These are phyloP conservation scores for Globisporangium abappressorium DNA, from an alignment of 352 stramenopile genomes.

Conservation along the genomic window DNA sequence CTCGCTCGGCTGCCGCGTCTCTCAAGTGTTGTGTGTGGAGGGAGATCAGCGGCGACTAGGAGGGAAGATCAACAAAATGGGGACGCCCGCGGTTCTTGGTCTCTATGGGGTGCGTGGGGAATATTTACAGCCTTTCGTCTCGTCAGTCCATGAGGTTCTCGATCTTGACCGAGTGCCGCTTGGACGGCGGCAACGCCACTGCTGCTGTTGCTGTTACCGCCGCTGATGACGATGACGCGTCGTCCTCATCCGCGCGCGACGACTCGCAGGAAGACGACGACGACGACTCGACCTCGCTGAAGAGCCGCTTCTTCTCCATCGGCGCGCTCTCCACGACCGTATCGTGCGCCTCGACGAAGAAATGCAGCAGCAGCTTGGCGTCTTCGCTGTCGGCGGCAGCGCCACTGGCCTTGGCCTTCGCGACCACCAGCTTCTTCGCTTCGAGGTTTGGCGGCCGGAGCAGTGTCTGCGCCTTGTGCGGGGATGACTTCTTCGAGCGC, in stretches of 20 bases:
- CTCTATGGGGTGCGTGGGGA: constrained; percentile 5
- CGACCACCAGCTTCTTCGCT: constrained; percentile 23
- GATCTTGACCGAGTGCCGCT: constrained; percentile 46
- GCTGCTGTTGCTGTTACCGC: neutral
- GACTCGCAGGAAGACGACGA: constrained; percentile 5
- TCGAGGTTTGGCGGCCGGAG: constrained; percentile 19
- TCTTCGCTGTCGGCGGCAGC: constrained; percentile 53
- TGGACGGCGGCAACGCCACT: constrained; percentile 23
- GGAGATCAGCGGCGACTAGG: neutral
- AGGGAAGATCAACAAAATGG: neutral
- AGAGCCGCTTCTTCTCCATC: constrained; percentile 51
- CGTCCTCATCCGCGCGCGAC: constrained; percentile 8
- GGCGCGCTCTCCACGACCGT: neutral
- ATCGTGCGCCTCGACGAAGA: constrained; percentile 57
- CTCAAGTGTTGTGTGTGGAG: neutral
- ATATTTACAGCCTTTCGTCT: neutral
- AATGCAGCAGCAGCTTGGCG: constrained; percentile 72
- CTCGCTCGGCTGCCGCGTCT: constrained; percentile 1
- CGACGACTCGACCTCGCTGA: constrained; percentile 33
- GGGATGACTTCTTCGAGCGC: constrained; percentile 13
- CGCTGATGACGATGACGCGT: constrained; percentile 9
- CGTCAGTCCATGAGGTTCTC: constrained; percentile 37
- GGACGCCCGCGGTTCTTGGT: neutral
- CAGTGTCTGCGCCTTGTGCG: constrained; percentile 18
- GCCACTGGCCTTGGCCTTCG: constrained; percentile 16